phyloP scores from a whole-genome alignment of 1,284 basidiomycete genomes.

The Coniferiporia weirii region DNA sequence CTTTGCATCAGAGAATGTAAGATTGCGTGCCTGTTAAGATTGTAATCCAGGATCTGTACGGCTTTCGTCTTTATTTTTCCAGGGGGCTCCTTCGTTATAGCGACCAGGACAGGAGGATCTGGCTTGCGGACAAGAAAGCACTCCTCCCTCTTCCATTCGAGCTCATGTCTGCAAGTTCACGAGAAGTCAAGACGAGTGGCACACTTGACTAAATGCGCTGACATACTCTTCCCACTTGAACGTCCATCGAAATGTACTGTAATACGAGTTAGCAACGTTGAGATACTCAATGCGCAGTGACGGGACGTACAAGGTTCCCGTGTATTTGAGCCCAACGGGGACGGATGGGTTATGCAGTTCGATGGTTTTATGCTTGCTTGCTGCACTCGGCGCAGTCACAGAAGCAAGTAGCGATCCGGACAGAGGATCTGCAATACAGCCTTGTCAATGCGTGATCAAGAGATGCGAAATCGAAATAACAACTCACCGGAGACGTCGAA shows the following conservation, averaged over 20 bases:
- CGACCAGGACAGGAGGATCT: conserved; percentile 78
- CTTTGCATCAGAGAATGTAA: background rate
- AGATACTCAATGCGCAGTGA: background rate
- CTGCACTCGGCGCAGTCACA: conserved; percentile 54
- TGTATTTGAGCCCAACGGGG: conserved; percentile 65
- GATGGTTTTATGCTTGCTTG: conserved; percentile 67
- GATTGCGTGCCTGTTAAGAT: conserved; percentile 49
- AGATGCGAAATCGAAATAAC: background rate
- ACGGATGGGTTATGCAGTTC: conserved; percentile 71
- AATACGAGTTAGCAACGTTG: background rate
- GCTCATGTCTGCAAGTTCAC: conserved; percentile 53
- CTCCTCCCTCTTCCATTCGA: conserved; percentile 79
- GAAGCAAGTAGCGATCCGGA: conserved; percentile 62
- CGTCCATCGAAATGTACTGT: conserved; percentile 58
- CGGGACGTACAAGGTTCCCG: conserved; percentile 50
- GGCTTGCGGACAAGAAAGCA: conserved; percentile 79
- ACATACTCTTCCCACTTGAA: conserved; percentile 81
- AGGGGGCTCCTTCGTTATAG: conserved; percentile 68
- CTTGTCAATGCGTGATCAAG: background rate
- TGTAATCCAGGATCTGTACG: conserved; percentile 84
- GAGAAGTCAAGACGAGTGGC: background rate
- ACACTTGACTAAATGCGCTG: background rate
- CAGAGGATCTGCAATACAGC: conserved; percentile 47
- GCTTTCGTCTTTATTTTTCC: conserved; percentile 59
- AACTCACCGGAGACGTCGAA: conserved; percentile 60